Percentiles rank a stretch among this genome's conserved stretches.
These are phyloP conservation scores for Dryadomyces sulphureus DNA, from an alignment of 2,329 filamentous ascomycete species.

Conservation along the genomic window DNA sequence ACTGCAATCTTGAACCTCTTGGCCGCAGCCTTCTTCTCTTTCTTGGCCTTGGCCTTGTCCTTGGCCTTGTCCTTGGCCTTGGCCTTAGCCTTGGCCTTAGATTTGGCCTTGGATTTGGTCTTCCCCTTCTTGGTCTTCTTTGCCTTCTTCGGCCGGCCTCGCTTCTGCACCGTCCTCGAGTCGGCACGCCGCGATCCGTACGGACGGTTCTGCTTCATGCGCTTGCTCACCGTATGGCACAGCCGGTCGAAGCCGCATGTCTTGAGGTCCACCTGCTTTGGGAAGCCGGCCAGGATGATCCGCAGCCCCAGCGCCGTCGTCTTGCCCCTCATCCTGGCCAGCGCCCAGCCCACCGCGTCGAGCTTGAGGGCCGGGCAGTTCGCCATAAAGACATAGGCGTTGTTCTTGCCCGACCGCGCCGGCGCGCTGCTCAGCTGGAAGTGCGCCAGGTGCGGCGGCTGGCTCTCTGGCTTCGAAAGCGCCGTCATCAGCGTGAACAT, in stretches of 20 bases:
- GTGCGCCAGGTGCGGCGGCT: conserved; percentile 24
- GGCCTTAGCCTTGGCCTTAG: too few species aligned
- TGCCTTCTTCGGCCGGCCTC: conserved; percentile 3
- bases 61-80: not conserved
- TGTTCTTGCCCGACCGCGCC: conserved; percentile 23
- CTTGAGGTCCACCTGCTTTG: conserved; percentile 5
- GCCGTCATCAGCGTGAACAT: conserved; percentile 18
- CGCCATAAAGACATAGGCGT: conserved; percentile 25
- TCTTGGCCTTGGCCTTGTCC: not conserved
- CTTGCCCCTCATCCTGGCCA: not conserved
- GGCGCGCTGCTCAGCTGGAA: conserved; percentile 23
- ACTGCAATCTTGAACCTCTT: too few species aligned
- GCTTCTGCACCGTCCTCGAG: too few species aligned
- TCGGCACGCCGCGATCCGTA: too few species aligned
- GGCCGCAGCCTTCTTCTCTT: not conserved
- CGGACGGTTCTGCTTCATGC: not conserved
- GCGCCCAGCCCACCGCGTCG: too few species aligned
- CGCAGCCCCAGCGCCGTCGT: not conserved
- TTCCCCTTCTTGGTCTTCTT: conserved; percentile 1
- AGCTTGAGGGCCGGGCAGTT: too few species aligned
- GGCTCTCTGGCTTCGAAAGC: conserved; percentile 19
- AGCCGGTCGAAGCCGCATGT: too few species aligned
- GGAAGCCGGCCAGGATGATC: not conserved
- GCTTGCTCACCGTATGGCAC: too few species aligned
- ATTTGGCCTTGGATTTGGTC: not conserved